These are phyloP conservation scores for Ceratocystis harringtonii DNA, from an alignment of 2,329 filamentous ascomycete species.

Conservation along the genomic window DNA sequence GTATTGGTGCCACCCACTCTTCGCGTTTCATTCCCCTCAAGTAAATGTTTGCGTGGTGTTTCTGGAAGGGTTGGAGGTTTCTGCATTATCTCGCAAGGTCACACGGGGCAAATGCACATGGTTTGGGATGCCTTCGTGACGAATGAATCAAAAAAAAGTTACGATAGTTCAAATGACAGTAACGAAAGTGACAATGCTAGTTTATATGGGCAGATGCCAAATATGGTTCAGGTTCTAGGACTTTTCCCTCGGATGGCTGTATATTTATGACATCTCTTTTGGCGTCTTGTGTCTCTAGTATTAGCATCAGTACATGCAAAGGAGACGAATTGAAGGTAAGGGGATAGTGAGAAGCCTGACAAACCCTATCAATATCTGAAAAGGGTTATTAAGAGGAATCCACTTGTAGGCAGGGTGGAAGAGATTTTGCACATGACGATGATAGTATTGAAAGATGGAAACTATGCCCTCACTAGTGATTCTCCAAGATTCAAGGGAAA, in stretches of 20 bases:
- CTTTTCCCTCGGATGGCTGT: background rate
- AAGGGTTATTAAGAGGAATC: background rate
- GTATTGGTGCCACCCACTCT: conserved; percentile 99
- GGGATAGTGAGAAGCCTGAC: background rate
- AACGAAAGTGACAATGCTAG: conserved; percentile 14
- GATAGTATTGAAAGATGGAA: background rate
- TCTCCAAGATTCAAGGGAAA: background rate
- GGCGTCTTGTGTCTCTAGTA: background rate
- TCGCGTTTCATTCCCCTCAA: conserved; percentile 99
- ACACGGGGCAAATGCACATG: conserved; percentile 13
- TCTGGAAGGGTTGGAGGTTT: conserved; percentile 29
- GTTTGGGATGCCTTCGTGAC: conserved; percentile 17
- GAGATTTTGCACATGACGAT: background rate
- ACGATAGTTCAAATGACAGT: conserved; percentile 15
- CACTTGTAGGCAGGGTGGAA: background rate
- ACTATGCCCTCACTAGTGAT: background rate
- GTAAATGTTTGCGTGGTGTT: conserved; percentile 38
- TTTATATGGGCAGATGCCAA: conserved; percentile 11
- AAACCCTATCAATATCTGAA: background rate
- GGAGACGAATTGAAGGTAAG: background rate
- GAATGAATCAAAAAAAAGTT: conserved; percentile 18
- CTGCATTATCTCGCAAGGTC: conserved; percentile 29
- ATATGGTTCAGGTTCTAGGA: conserved; percentile 9
- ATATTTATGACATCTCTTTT: background rate
- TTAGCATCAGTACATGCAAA: background rate